Percentiles rank a stretch among this genome's conserved stretches.
These are phyloP conservation scores for cucumber (Cucumis sativus) DNA, from an alignment of 306 rosid species.

Conservation along the genomic window Cucumber_9930_V3 NC_026658.2:14984001-14984500, in stretches of 20 bases:
- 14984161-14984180: constrained; percentile 32
- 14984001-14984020: constrained; percentile 32
- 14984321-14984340: constrained; percentile 35
- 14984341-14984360: constrained; percentile 32
- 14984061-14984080: constrained; percentile 36
- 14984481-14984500: constrained; percentile 36
- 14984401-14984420: constrained; percentile 32
- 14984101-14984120: constrained; percentile 37
- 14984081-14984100: constrained; percentile 39
- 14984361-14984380: constrained; percentile 34
- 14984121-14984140: constrained; percentile 30
- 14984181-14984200: constrained; percentile 33
- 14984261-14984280: constrained; percentile 26
- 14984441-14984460: constrained; percentile 32
- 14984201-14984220: constrained; percentile 35
- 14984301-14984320: constrained; percentile 33
- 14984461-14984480: constrained; percentile 32
- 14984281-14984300: constrained; percentile 34
- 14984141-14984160: constrained; percentile 38
- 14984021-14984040: constrained; percentile 38
- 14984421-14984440: constrained; percentile 30
- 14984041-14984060: constrained; percentile 34
- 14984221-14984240: constrained; percentile 31
- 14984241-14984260: constrained; percentile 39
- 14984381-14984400: constrained; percentile 32